Percentiles rank a stretch among this genome's conserved stretches.
These are phyloP conservation scores for Phytopythium mirpurense DNA, from an alignment of 352 stramenopile species.

Conservation along the genomic window DNA sequence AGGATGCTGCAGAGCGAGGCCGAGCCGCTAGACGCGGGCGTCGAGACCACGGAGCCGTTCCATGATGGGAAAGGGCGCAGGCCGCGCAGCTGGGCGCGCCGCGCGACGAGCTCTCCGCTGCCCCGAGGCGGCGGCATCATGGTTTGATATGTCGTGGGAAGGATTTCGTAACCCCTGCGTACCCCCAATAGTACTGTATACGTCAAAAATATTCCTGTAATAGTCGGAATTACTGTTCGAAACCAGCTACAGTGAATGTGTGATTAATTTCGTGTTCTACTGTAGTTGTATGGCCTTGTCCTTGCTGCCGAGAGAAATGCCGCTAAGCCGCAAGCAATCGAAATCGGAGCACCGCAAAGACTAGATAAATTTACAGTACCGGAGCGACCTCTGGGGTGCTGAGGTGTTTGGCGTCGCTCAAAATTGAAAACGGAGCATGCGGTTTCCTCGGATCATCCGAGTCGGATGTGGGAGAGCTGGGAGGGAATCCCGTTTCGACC, in stretches of 20 bases:
- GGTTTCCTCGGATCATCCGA: too few relatives aligned
- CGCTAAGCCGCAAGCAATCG: neutral
- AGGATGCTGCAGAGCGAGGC: constrained; percentile 36
- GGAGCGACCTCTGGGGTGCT: too few relatives aligned
- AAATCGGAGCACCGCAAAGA: neutral
- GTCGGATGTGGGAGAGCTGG: neutral
- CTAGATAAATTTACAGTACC: too few relatives aligned
- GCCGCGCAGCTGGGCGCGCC: constrained; percentile 28
- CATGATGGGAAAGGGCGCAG: constrained; percentile 48
- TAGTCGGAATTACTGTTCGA: too few relatives aligned
- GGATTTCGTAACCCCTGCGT: too few relatives aligned
- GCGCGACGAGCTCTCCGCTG: constrained; percentile 30
- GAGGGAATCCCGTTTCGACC: neutral
- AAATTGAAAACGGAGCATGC: too few relatives aligned
- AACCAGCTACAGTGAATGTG: too few relatives aligned
- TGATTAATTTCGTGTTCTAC: too few relatives aligned
- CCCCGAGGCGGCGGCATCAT: neutral
- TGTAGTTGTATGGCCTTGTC: too few relatives aligned
- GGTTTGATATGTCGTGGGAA: too few relatives aligned
- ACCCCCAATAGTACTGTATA: neutral
- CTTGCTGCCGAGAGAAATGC: too few relatives aligned
- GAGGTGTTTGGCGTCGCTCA: too few relatives aligned
- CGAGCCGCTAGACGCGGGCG: neutral
- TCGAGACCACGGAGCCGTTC: constrained; percentile 41
- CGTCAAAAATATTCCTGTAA: neutral